Evolutionary conservation across 2,329 filamentous ascomycete species (phyloP), one percentile per base, ranked within the genome.

Genomic region (Teratosphaeria nubilosa): DNA sequence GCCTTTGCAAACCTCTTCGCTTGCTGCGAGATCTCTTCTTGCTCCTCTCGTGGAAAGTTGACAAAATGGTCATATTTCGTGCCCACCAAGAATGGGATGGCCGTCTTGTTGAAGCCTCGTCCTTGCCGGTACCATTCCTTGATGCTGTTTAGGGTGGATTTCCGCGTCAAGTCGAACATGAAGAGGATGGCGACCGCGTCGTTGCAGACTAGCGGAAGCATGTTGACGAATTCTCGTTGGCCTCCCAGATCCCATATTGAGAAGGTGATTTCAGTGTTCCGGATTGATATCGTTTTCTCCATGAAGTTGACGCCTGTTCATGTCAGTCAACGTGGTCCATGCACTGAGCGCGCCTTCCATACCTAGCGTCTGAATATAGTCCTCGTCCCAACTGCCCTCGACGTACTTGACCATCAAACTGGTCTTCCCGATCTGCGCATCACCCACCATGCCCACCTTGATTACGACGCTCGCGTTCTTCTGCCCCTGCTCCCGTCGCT

Each of bases 21-120:
- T 89, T 96, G 92, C 69, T 94, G 91, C 14, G 91, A 96, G 62
- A 99, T 99, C 76, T 99, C 94, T 74, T 99, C 94, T 73, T 99
- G 94, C 71, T 99, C 94, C 72, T 97, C 92, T 50, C 89, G 83
- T 0, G 94, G 91, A 70, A 99, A 96, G 76, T 97, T 99, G 75
- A 99, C 92, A 77, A 99, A 99, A 72, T 97, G 94, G 70, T 99
- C 94, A 74, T 97, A 99, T 75, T 99, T 99, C 37, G 94, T 99
- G 60, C 94, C 94, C 20, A 99, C 90, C 25, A 99, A 76, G 70
- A 99, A 96, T 0, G 94, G 94, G 65, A 99, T 99, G n/a, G 94
- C 94, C 14, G 94, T 99, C 81, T 99, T 99, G 81, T 99, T 99
- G 81, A 99, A 99, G 25, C 94, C 94, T 63, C 94, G 84, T 53